Base-by-base conservation (phyloP, 176 grass and related monocot species). In the Lolium rigidum region DNA sequence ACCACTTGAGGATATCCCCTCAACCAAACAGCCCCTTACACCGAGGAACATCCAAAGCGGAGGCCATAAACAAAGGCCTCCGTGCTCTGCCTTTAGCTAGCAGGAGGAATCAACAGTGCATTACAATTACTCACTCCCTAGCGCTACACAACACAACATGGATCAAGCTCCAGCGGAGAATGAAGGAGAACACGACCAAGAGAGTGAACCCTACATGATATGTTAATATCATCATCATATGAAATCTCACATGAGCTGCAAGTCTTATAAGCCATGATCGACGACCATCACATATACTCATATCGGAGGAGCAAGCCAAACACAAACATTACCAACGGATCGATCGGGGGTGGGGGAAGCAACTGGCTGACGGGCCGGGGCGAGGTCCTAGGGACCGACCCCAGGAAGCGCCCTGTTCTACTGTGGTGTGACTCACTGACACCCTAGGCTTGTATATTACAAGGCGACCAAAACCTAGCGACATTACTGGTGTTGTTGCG, bases 401-500 rank as follows among this genome's bases (percentile, higher is more conserved):
- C 68, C 11, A 13, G 13, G 59, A 5, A 62, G 59, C 35, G 14
- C 67, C 44, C 70, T 85, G 61, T 79, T 87, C 76, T 76, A 80
- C 57, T 90, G 83, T 51, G 68, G 9, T 47, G 43, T 16, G 70
- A 15, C 69, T 47, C 41, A 49, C 67, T 18, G 83, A 76, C 79
- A 65, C 61, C 70, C 77, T 82, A 38, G 44, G 82, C 90, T 85
- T 85, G 90, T 85, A 88, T 82, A 62, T 88, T 91, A 88, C 86
- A 91, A 82, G 62, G 90, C 54, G 86, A 91, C 90, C 90, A 91
- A 91, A 91, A 88, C 77, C 90, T 88, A 91, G 52, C 82, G 63
- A 85, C 90, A 81, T 61, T 81, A 73, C 26, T 41, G 76, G 57
- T 14, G 54, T 28, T 12, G 22, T 14, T 46, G 16, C 26, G 81